Evolutionary conservation across 2,329 filamentous ascomycete species (phyloP).

Genomic region (Ophiostoma tasmaniense): DNA sequence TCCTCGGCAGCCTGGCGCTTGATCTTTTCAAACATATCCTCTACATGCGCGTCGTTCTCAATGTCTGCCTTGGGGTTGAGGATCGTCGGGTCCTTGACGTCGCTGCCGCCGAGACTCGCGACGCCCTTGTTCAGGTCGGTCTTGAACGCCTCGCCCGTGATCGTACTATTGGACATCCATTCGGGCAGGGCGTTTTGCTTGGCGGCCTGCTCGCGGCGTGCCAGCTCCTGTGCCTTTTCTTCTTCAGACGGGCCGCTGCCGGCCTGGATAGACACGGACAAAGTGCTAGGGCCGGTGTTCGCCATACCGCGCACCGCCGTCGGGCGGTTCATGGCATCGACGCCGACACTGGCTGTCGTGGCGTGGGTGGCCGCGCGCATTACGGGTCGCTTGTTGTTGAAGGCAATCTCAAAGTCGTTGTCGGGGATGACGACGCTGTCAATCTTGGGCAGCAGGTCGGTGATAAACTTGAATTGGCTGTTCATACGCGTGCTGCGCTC

Average conservation of each 20-base stretch:
- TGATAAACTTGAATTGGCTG: constrained; percentile 70
- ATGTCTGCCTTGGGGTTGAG: constrained; percentile 33
- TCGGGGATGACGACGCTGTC: constrained; percentile 67
- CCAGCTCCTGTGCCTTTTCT: constrained; percentile 55
- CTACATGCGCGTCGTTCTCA: constrained; percentile 50
- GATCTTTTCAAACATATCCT: constrained; percentile 59
- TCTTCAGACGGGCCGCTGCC: constrained; percentile 58
- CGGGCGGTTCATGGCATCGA: constrained; percentile 49
- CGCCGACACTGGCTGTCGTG: constrained; percentile 49
- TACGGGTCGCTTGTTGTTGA: constrained; percentile 55
- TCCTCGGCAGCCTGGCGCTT: constrained; percentile 47
- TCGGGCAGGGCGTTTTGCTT: constrained; percentile 60
- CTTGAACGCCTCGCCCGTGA: constrained; percentile 54
- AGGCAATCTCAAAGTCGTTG: constrained; percentile 63
- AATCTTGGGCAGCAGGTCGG: constrained; percentile 66
- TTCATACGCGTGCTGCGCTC: constrained; percentile 68
- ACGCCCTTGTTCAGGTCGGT: constrained; percentile 29
- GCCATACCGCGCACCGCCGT: constrained; percentile 62
- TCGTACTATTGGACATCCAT: constrained; percentile 65
- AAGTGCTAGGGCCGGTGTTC: constrained; percentile 58
- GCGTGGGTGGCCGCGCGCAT: constrained; percentile 60
- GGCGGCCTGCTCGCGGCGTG: constrained; percentile 56
- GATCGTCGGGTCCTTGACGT: constrained; percentile 37
- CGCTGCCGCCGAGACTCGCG: constrained; percentile 30
- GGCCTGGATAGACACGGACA: constrained; percentile 61